phyloP scores from a whole-genome alignment of 768 basidiomycete species.

The Mrakia blollopis region DNA sequence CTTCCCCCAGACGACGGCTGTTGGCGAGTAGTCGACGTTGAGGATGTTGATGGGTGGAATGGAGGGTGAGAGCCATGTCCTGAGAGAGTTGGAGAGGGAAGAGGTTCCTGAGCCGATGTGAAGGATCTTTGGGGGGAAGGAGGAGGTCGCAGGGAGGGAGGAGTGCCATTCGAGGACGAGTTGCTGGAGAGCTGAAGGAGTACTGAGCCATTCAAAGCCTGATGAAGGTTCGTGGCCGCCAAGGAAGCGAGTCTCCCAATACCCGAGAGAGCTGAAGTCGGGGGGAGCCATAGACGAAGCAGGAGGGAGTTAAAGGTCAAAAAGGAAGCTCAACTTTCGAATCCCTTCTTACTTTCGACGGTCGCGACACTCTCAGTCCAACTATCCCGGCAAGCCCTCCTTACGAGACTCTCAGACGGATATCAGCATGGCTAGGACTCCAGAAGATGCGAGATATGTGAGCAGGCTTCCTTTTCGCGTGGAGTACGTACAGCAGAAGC shows the following conservation, averaged over 20 bases:
- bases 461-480: too few relatives aligned
- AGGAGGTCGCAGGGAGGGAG: not conserved
- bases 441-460: too few relatives aligned
- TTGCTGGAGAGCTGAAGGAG: not conserved
- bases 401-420: too few relatives aligned
- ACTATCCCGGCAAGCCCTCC: too few relatives aligned
- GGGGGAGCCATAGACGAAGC: not conserved
- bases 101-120: slow-evolving; percentile 28
- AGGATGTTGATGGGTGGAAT: not conserved
- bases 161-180: not conserved
- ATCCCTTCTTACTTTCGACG: too few relatives aligned
- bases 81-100: slow-evolving; percentile 9
- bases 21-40: slow-evolving; percentile 13
- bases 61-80: not conserved
- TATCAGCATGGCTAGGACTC: too few relatives aligned
- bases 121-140: not conserved
- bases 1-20: slow-evolving; percentile 15
- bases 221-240: not conserved
- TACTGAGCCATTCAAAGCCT: slow-evolving; percentile 23
- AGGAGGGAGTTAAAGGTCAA: not conserved
- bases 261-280: slow-evolving; percentile 15
- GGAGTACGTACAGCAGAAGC: too few relatives aligned
- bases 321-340: not conserved
- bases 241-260: slow-evolving; percentile 9
- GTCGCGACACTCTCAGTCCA: too few relatives aligned